Base-by-base conservation (phyloP, 1,284 basidiomycete species). In the Fomitopsis schrenkii region DNA sequence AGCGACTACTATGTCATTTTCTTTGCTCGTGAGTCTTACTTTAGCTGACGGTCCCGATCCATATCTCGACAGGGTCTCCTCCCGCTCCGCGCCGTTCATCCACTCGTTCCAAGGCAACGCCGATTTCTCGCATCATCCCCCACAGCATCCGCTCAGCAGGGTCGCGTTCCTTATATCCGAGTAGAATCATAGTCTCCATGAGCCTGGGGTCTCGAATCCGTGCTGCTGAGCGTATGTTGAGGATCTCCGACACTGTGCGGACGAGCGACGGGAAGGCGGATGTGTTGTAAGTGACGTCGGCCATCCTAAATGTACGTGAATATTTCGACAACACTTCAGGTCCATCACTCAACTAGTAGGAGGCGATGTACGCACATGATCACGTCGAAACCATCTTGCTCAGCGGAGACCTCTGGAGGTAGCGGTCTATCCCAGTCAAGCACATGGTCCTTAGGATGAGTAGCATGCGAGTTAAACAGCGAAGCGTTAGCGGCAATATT, bases 241-340 rank as follows among this genome's bases (percentile, higher is more conserved):
- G 59, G 15, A 92, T 74, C 1, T 70, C 71, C 3, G 76, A 72
- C 26, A 92, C 72, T 0, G 87, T 90, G 35, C 75, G 73, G 19
- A 88, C 74, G 44, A 93, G 81, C 0, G 87, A 77, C 5, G 88
- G 83, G 74, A 95, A 96, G 1, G 92, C 91, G 0, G 86, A 76
- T 0, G 91, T 93, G 75, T 95, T 95, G 77, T 95, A 95, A 0
- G 93, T 89, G 9, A 95, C 91, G 69, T 96, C 94, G 14, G 93
- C 91, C 84, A 95, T 93, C 59, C 93, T 93, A 4, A 41, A 17
- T 10, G 48, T 5, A n/a, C 28, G 22, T 22, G 26, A 30, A 28
- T 10, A 50, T 5, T 22, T 22, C 22, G 22, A 28, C 36, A 30
- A n/a, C 19, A 41, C 45, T 10, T 33, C 40, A 46, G 36, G 1